Conservation (phyloP, 2,329 filamentous ascomycete species). For the Harringtonia aguacate region DNA sequence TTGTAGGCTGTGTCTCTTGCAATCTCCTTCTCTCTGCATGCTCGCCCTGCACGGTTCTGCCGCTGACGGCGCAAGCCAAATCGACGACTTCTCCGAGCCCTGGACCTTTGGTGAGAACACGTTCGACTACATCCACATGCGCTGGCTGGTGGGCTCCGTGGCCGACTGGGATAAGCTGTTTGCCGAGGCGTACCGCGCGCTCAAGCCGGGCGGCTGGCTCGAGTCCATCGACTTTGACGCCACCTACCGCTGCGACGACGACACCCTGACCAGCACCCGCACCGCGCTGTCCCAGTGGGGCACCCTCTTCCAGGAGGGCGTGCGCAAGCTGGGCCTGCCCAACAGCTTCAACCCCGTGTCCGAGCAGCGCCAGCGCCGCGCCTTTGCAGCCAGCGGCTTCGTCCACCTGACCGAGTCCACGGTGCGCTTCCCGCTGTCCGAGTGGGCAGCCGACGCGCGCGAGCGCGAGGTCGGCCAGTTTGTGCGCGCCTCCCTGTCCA, state of each 20-base stretch:
- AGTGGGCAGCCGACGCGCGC: conserved; percentile 23
- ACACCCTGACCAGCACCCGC: conserved; percentile 1
- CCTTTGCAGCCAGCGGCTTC: conserved; percentile 44
- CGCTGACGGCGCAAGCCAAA: no score
- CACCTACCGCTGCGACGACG: conserved; percentile 14
- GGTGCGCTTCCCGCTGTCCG: conserved; percentile 14
- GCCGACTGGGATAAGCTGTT: conserved; percentile 34
- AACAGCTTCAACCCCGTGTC: conserved; percentile 26
- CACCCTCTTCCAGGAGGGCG: not conserved
- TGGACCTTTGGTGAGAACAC: conserved; percentile 14
- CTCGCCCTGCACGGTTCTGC: not conserved
- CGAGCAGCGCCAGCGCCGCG: conserved; percentile 37
- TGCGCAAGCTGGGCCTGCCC: no score
- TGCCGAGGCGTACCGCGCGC: conserved; percentile 17
- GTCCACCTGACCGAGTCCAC: conserved; percentile 38
- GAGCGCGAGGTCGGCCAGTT: conserved; percentile 16
- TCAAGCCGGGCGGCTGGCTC: conserved; percentile 41
- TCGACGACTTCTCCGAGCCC: conserved; percentile 43
- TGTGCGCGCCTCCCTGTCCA: conserved; percentile 1
- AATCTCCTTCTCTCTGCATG: not conserved
- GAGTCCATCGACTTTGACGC: conserved; percentile 38
- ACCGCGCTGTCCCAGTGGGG: conserved; percentile 15
- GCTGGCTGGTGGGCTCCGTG: conserved; percentile 38
- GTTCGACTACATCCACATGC: conserved; percentile 44
- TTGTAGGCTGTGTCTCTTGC: not conserved